A percentile compares a stretch with the other conserved stretches of the same genome.
Evolutionary conservation across 495 filamentous ascomycete genomes (phyloP).

Genomic region (Jackrogersella minutella): DNA sequence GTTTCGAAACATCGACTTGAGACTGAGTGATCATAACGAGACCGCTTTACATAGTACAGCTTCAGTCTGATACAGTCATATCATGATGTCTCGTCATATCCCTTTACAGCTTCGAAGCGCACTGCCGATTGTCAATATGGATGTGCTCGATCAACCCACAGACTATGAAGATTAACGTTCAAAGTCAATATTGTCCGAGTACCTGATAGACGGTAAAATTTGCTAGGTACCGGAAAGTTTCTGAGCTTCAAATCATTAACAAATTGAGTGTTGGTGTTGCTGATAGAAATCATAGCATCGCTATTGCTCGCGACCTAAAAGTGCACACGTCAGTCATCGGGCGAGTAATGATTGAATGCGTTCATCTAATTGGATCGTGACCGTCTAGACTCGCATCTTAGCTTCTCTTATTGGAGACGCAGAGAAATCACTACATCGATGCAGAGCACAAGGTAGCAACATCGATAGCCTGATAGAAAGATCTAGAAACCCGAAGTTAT

Average conservation of each 20-base stretch:
- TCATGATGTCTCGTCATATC: neutral
- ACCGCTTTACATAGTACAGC: neutral
- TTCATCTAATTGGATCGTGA: neutral
- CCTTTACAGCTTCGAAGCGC: too few relatives aligned
- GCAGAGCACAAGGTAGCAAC: too few relatives aligned
- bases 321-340: neutral
- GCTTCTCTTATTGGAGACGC: too few relatives aligned
- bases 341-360: neutral
- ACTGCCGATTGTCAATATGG: too few relatives aligned
- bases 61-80: neutral
- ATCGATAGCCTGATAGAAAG: too few relatives aligned
- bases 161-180: too few relatives aligned
- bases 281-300: neutral
- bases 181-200: too few relatives aligned
- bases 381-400: neutral
- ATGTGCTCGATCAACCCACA: too few relatives aligned
- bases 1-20: constrained; percentile 15
- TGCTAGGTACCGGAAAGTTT: too few relatives aligned
- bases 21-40: neutral
- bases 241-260: too few relatives aligned
- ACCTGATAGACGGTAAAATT: too few relatives aligned
- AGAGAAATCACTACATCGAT: too few relatives aligned
- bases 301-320: neutral
- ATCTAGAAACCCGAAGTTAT: neutral
- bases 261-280: neutral